Base-by-base conservation (phyloP, 176 grass and related monocot genomes). In the Chrysopogon serrulatus region DNA sequence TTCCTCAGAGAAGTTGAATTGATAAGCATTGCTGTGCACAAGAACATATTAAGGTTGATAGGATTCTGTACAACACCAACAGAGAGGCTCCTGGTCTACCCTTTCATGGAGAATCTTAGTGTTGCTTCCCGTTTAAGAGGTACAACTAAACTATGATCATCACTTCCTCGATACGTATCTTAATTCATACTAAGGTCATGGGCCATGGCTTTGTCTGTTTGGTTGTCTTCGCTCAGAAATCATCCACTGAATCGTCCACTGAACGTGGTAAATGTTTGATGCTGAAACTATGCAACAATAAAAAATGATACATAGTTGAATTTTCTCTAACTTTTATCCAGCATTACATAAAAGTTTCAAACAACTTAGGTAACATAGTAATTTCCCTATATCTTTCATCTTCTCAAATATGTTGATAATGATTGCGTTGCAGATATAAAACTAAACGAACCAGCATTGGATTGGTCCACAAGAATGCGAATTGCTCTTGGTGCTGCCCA, bases 11-110 rank as follows among this genome's bases (percentile, higher is more conserved):
- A 99, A 85, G 89, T 99, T 78, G 89, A 96, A 74, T 49, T 99
- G 74, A 99, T 95, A 89, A 99, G 96, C 70, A 82, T 99, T 47
- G 96, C 96, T 40, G 91, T 79, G 30, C 96, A 99, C 68, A 99
- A 87, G 71, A 99, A 99, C 69, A 91, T 99, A 81, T 68, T 99
- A 61, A 87, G 85, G 83, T 71, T 99, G 80, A 94, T 94, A 81
- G 96, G 96, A n/a, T 99, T 90, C 63, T 99, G 96, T 76, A 95
- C 87, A 0, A 99, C 91, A 68, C 11, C 67, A 1, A 88, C 47
- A 2, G 96, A 99, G 32, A 79, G 89, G 27, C 89, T 99, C 49
- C 90, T 99, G 65, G 93, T 99, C 64, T 99, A 99, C 85, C 93
- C 96, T 73, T 99, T 90, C 41, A 99, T 99, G 93, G 83, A 90